Base-by-base conservation (phyloP, 768 basidiomycete genomes). In the Cystoderma amianthinum region DNA sequence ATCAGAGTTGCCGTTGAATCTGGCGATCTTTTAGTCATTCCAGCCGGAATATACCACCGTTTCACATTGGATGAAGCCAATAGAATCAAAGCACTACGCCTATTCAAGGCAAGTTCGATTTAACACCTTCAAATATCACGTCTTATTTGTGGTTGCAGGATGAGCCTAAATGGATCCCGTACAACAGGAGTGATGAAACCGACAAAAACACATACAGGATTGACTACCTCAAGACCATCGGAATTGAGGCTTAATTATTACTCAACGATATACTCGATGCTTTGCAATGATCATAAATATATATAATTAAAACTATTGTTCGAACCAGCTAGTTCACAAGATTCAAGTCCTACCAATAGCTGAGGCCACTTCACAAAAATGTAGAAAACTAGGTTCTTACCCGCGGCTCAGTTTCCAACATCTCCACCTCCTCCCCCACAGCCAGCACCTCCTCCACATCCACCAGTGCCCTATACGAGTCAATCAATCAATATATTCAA, bases 1-100 rank as follows among this genome's bases (percentile, higher is more conserved):
- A 84, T 96, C 50, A 76, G 93, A 43, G 67, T 92, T 28, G 77
- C 77, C 4, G 67, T 94, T 12, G 67, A 68, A 7, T 74, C 82
- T 3, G 89, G 91, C 2, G 94, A 96, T 55, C 72, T 97, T 36
- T 61, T 96, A 39, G 80, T 96, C 40, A 61, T 97, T 32, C 94
- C 94, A 1, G 77, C 88, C 13, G 92, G 91, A 0, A 91, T 94
- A 51, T 96, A 93, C 60, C 94, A 97, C 63, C 84, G 93, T 30
- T 97, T 96, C 67, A 94, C 89, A 0, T 77, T 96, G 12, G 91
- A 95, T 55, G 73, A 78, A 47, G 63, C 55, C 38, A 78, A 96
- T 59, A 64, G 65, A 23, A 81, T 93, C 62, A 78, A 80, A 50
- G 85, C 85, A 0, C 67, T 92, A 59, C 73, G 92, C 5, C 67